Evolutionary conservation across 441 rosid genomes (phyloP), one percentile per base, ranked within the genome.

Genomic region (Eruca vesicaria): DNA sequence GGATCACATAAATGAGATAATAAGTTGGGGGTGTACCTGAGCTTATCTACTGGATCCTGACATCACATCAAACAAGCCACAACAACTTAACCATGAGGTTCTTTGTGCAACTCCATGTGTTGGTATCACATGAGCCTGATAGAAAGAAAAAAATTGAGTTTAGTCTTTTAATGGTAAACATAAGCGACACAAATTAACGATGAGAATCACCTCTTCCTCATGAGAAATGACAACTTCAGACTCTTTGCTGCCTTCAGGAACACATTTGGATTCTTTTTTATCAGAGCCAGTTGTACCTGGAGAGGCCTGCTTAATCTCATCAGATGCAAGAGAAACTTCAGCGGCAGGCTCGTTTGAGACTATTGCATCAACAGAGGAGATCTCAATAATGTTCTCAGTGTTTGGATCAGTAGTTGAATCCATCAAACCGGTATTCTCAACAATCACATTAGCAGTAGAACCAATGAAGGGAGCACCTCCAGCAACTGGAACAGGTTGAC

Each of bases 21-120:
- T 50, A 58, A 33, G 50, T 63, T 45, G 21, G 14, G 20, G 20
- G 20, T 20, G 48, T 43, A 76, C 80, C 80, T 70, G 74, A 82
- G 77, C 83, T 82, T 74, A 94, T 88, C 84, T 74, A 63, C 72
- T 55, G 63, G 96, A 84, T 43, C 92, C 90, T 15, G 85, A 35
- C 63, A 81, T 57, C 64, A 73, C 82, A 74, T 94, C 97, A 81
- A 90, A 85, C 84, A 94, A 82, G 73, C 99, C 99, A 57, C 97
- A 94, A 74, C 99, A 94, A 80, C 86, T 81, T 52, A 86, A 61
- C 86, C 89, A 87, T 18, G 89, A 89, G 31, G 88, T 87, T 81
- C 87, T 88, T 78, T 83, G 81, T 19, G 73, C 83, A 69, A 72
- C 57, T 63, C 76, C 87, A 59, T 88, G 90, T 72, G 84, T 81